phyloP scores from a whole-genome alignment of 805 yeast species.

The Clavispora fructus region DNA sequence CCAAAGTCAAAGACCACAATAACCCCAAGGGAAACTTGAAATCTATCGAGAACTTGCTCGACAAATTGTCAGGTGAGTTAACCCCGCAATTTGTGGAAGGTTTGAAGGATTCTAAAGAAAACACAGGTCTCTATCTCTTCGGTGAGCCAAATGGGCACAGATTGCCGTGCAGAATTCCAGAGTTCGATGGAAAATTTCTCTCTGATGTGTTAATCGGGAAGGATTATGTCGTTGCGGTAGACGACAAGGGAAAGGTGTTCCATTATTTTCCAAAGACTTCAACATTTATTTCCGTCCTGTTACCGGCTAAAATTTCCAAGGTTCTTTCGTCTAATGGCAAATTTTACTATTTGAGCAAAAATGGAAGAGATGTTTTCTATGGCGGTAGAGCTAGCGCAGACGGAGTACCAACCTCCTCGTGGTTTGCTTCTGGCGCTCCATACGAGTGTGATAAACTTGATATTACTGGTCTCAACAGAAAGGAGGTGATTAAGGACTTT shows the following conservation, averaged over 20 bases:
- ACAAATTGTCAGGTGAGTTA: slow-evolving; percentile 21
- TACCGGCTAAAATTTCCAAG: slow-evolving; percentile 25
- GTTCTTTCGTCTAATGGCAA: slow-evolving; percentile 48
- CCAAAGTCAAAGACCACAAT: slow-evolving; percentile 29
- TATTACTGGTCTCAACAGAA: slow-evolving; percentile 8
- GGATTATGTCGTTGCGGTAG: slow-evolving; percentile 51
- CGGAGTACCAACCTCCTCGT: slow-evolving; percentile 1
- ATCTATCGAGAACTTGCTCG: slow-evolving; percentile 20
- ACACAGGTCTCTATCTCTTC: slow-evolving; percentile 32
- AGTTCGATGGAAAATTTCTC: slow-evolving; percentile 58
- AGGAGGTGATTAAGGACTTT: slow-evolving; percentile 42
- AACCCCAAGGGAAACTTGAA: slow-evolving; percentile 28
- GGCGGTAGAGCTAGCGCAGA: slow-evolving; percentile 20
- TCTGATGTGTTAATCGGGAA: slow-evolving; percentile 52
- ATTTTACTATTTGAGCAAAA: slow-evolving; percentile 37
- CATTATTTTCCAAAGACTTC: slow-evolving; percentile 57
- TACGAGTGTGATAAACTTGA: slow-evolving; percentile 2
- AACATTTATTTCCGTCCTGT: slow-evolving; percentile 17
- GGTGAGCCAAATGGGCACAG: slow-evolving; percentile 31
- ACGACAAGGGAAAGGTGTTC: slow-evolving; percentile 63
- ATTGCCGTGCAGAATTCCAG: slow-evolving; percentile 55
- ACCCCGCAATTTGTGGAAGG: slow-evolving; percentile 14
- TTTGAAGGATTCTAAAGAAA: slow-evolving; percentile 19
- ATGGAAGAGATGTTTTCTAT: slow-evolving; percentile 40
- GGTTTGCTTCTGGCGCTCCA: slow-evolving; percentile 3